Percentiles rank a stretch among this genome's conserved stretches.
These are phyloP conservation scores for Pleurotus pulmonarius DNA, from an alignment of 768 basidiomycete genomes.

Conservation along the genomic window DNA sequence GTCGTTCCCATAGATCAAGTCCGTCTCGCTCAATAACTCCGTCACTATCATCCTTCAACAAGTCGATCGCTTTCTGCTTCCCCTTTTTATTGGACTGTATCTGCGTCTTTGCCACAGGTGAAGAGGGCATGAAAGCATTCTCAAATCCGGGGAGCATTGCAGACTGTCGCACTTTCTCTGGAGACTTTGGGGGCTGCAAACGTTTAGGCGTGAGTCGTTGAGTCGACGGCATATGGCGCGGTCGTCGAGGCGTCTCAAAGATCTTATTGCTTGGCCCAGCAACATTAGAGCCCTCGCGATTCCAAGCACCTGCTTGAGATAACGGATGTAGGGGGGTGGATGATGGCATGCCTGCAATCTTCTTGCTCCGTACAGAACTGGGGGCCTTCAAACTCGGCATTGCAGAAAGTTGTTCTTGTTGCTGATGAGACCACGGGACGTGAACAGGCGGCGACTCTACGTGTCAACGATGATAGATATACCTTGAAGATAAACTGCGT, in stretches of 20 bases:
- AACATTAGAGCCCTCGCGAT: conserved; percentile 14
- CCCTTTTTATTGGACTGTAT: conserved; percentile 14
- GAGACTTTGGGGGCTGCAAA: conserved; percentile 18
- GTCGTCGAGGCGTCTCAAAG: conserved; percentile 35
- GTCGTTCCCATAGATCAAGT: not conserved
- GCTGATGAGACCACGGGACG: conserved; percentile 32
- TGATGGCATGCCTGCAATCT: conserved; percentile 28
- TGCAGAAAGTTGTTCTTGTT: conserved; percentile 64
- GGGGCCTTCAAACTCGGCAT: conserved; percentile 39
- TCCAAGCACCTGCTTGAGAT: conserved; percentile 35
- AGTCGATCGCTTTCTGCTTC: conserved; percentile 4
- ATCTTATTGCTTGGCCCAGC: conserved; percentile 22
- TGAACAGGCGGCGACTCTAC: conserved; percentile 7
- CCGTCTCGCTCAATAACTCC: not conserved
- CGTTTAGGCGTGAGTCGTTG: conserved; percentile 20
- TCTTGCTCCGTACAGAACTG: conserved; percentile 41
- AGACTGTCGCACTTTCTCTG: conserved; percentile 19
- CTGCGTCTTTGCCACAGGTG: conserved; percentile 25
- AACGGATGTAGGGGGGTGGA: conserved; percentile 34
- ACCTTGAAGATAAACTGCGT: conserved; percentile 73
- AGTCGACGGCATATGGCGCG: conserved; percentile 12
- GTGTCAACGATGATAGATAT: conserved; percentile 14
- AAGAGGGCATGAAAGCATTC: conserved; percentile 45
- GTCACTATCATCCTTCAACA: not conserved
- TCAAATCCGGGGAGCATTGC: conserved; percentile 48